Percentiles rank a stretch among this genome's conserved stretches.
phyloP scores from a whole-genome alignment of 805 yeast genomes.

The Starmera caribaea region DNA sequence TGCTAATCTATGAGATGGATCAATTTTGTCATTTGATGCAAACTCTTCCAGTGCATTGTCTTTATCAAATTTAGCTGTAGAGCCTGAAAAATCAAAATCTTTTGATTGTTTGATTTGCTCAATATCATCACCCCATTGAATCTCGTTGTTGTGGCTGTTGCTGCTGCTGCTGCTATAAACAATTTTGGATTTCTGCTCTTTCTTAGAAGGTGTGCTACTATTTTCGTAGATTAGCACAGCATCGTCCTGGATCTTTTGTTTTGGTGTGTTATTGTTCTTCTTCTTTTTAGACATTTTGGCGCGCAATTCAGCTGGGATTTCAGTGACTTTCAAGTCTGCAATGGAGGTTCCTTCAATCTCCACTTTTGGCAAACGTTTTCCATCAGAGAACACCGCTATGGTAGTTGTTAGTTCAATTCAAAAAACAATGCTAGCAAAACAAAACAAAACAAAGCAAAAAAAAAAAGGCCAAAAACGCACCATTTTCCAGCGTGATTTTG shows the following conservation, averaged over 20 bases:
- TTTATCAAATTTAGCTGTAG: conserved; percentile 76
- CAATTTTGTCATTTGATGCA: conserved; percentile 49
- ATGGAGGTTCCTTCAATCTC: conserved; percentile 29
- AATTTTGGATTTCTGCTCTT: conserved; percentile 3
- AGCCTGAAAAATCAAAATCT: conserved; percentile 83
- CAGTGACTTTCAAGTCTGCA: conserved; percentile 45
- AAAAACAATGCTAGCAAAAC: conserved; percentile 22
- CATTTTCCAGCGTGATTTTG: conserved; percentile 28
- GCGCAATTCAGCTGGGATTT: conserved; percentile 31
- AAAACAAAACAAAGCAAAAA: too few relatives aligned
- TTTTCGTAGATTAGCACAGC: conserved; percentile 19
- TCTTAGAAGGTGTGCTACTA: conserved; percentile 4
- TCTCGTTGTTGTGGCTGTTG: conserved; percentile 21
- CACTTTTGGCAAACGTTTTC: conserved; percentile 5
- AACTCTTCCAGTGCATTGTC: conserved; percentile 70
- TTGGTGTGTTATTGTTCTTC: conserved; percentile 5
- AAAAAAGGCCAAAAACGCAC: conserved; percentile 18
- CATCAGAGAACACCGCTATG: conserved; percentile 3
- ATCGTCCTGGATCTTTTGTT: conserved; percentile 16
- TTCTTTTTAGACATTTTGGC: conserved; percentile 17
- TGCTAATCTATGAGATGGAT: conserved; percentile 56
- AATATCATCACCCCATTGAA: conserved; percentile 45
- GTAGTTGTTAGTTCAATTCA: conserved; percentile 6
- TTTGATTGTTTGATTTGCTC: conserved; percentile 34
- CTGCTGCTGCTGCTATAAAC: conserved; percentile 5